Percentiles rank a stretch among this genome's conserved stretches.
phyloP scores from a whole-genome alignment of 495 filamentous ascomycete species.

The Halenospora varia region DNA sequence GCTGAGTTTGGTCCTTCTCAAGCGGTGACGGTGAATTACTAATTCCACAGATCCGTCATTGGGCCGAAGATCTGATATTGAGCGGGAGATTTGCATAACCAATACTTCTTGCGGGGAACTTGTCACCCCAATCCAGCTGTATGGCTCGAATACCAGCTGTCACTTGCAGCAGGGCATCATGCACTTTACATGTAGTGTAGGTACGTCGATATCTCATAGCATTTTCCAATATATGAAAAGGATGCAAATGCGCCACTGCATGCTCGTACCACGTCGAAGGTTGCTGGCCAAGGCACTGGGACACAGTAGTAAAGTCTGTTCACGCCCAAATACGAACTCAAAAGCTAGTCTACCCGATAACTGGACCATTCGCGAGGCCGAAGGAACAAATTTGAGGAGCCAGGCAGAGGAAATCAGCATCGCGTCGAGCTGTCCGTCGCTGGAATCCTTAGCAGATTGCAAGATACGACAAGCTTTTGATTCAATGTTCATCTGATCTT shows the following conservation, averaged over 20 bases:
- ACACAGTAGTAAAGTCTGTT: not conserved
- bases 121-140: not conserved
- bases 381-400: not conserved
- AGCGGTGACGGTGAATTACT: not conserved
- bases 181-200: not conserved
- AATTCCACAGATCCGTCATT: not conserved
- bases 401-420: not conserved
- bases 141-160: not conserved
- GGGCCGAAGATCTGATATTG: not conserved
- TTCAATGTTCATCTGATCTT: not conserved
- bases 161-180: not conserved
- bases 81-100: not conserved
- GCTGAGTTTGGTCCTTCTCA: not conserved
- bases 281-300: not conserved
- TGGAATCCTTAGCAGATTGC: too few relatives aligned
- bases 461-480: too few relatives aligned
- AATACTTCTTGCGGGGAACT: not conserved
- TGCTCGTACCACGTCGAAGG: not conserved
- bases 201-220: not conserved
- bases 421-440: not conserved
- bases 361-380: not conserved
- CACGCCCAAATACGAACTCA: not conserved
- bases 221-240: not conserved
- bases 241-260: not conserved
- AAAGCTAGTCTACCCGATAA: not conserved